Conservation (phyloP, 106 monocot species). For the Hemerocallis citrina region DNA sequence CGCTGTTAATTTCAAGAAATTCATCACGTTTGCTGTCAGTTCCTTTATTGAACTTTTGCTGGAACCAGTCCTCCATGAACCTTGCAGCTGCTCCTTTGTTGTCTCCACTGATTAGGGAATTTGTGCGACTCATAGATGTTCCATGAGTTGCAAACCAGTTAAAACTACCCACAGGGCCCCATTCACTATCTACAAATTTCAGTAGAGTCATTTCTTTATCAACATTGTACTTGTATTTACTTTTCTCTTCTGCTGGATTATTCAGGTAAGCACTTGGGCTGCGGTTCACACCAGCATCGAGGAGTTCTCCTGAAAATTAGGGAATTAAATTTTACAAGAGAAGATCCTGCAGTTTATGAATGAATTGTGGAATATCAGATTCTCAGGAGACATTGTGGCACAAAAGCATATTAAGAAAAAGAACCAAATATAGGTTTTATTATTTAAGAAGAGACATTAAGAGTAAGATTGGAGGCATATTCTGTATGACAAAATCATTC, state of each 20-base stretch:
- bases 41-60: conserved; percentile 21
- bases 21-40: conserved; percentile 2
- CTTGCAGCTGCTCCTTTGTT: conserved; percentile 99
- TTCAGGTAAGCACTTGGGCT: conserved; percentile 94
- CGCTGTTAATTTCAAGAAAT: conserved; percentile 7
- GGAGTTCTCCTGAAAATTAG: conserved; percentile 62
- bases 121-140: conserved; percentile 92
- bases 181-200: conserved; percentile 82
- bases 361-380: background rate
- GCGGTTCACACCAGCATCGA: conserved; percentile 76
- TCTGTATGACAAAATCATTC: too few species aligned
- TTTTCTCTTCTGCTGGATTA: conserved; percentile 63
- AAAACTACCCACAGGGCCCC: conserved; percentile 83
- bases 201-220: conserved; percentile 90
- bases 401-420: background rate
- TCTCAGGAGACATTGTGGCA: background rate
- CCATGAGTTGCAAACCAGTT: conserved; percentile 99
- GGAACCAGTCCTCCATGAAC: conserved; percentile 91
- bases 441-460: too few species aligned
- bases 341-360: background rate
- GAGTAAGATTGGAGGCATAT: too few species aligned
- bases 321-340: background rate
- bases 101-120: conserved; percentile 82
- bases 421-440: background rate
- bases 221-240: conserved; percentile 65